phyloP scores from a whole-genome alignment of 2,329 filamentous ascomycete species.

The Sporothrix pseudoabietina region DNA sequence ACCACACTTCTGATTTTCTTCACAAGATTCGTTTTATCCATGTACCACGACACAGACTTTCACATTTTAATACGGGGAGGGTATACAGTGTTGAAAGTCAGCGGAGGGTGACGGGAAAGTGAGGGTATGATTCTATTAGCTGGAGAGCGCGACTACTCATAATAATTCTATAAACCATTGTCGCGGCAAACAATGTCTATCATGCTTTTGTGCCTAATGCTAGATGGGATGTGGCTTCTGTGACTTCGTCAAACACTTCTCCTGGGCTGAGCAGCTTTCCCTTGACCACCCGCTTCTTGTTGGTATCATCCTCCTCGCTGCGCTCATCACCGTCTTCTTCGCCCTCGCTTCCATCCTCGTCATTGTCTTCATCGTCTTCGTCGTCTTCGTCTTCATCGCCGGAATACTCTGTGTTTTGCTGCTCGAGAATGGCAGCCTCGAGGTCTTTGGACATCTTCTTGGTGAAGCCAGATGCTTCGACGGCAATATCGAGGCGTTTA shows the following conservation, averaged over 20 bases:
- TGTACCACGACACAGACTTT: slow-evolving; percentile 16
- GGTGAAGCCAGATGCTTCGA: slow-evolving; percentile 91
- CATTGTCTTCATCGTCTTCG: slow-evolving; percentile 39
- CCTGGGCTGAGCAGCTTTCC: background rate
- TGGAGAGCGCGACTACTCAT: background rate
- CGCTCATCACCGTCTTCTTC: slow-evolving; percentile 30
- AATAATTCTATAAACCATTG: slow-evolving; percentile 23
- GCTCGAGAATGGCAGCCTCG: slow-evolving; percentile 84
- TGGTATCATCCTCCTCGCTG: background rate
- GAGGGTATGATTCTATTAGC: slow-evolving; percentile 9
- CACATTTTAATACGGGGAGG: slow-evolving; percentile 14
- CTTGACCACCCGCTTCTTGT: background rate
- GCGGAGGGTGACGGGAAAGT: background rate
- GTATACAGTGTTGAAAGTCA: background rate
- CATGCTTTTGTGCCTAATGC: slow-evolving; percentile 16
- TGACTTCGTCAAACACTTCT: slow-evolving; percentile 13
- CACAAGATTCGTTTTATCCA: slow-evolving; percentile 21
- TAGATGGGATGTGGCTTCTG: slow-evolving; percentile 26
- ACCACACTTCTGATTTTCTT: slow-evolving; percentile 16
- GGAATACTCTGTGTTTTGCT: slow-evolving; percentile 52
- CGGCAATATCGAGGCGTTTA: slow-evolving; percentile 78
- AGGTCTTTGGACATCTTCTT: slow-evolving; percentile 96
- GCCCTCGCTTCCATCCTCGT: slow-evolving; percentile 40
- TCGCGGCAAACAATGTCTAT: background rate
- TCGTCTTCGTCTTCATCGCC: slow-evolving; percentile 41